These are phyloP conservation scores for Borovskyia barvae DNA, from an alignment of 208 protist species.

Conservation along the genomic window DNA sequence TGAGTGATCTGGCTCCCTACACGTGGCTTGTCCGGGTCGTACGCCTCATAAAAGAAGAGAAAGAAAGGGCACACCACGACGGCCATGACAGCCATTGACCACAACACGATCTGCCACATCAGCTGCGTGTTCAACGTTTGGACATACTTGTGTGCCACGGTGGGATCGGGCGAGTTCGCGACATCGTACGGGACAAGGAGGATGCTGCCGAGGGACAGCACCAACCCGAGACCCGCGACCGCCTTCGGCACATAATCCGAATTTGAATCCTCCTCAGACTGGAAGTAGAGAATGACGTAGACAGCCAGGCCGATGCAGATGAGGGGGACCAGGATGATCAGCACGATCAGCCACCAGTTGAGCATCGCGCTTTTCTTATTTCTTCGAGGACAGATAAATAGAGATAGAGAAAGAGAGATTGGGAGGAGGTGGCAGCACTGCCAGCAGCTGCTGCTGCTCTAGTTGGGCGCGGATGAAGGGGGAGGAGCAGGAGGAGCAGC, in stretches of 20 bases:
- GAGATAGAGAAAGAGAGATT: too few species aligned
- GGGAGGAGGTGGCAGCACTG: too few species aligned
- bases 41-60: constrained; percentile 94
- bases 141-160: constrained; percentile 38
- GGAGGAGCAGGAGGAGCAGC: too few species aligned
- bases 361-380: constrained; percentile 29
- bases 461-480: too few species aligned
- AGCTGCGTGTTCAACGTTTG: constrained; percentile 79
- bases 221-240: constrained; percentile 74
- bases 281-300: constrained; percentile 75
- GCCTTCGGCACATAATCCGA: constrained; percentile 56
- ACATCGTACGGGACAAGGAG: constrained; percentile 93
- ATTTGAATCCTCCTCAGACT: constrained; percentile 62
- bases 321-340: constrained; percentile 56
- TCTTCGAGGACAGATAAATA: neutral
- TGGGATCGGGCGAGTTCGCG: constrained; percentile 80
- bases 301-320: constrained; percentile 52
- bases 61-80: constrained; percentile 89
- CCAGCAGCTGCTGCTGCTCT: too few species aligned
- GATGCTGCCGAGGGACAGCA: constrained; percentile 72
- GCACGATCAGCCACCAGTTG: constrained; percentile 87
- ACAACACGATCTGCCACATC: constrained; percentile 90
- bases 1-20: constrained; percentile 52
- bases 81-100: constrained; percentile 58
- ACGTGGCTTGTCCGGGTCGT: constrained; percentile 79